Evolutionary conservation across 768 basidiomycete species (phyloP).

Genomic region (Boletus tylopilopsis): DNA sequence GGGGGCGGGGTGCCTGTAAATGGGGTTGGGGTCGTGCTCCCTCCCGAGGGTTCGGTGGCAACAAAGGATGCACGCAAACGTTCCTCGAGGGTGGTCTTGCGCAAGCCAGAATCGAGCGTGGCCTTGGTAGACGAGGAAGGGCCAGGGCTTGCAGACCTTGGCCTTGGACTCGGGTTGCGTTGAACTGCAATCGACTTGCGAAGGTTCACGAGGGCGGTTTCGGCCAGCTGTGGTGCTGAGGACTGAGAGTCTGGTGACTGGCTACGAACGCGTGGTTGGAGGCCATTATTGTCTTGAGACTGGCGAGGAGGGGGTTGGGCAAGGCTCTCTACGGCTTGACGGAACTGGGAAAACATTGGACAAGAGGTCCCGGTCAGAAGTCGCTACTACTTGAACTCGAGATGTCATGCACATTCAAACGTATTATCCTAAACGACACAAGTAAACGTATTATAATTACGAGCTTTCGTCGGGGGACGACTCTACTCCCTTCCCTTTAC

Average conservation of each 20-base stretch:
- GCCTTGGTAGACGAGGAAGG: conserved; percentile 19
- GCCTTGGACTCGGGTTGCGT: conserved; percentile 39
- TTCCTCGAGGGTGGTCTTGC: conserved; percentile 70
- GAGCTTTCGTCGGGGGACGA: conserved; percentile 10
- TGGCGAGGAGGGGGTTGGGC: conserved; percentile 46
- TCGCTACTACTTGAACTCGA: no score
- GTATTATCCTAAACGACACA: background rate
- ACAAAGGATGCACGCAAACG: conserved; percentile 64
- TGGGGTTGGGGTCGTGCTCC: conserved; percentile 35
- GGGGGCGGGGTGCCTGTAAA: conserved; percentile 43
- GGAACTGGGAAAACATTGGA: conserved; percentile 71
- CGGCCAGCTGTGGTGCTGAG: conserved; percentile 54
- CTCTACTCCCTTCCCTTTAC: conserved; percentile 60
- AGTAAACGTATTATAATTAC: conserved; percentile 13
- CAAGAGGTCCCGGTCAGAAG: background rate
- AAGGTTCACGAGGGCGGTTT: conserved; percentile 55
- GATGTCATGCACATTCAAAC: no score
- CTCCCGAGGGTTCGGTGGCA: conserved; percentile 50
- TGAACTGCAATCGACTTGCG: conserved; percentile 60
- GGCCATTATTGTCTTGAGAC: conserved; percentile 28
- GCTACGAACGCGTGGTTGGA: conserved; percentile 32
- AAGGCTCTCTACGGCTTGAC: conserved; percentile 68
- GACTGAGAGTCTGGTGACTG: conserved; percentile 39
- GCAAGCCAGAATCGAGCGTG: conserved; percentile 21
- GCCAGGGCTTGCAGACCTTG: conserved; percentile 24